Evolutionary conservation across 495 filamentous ascomycete genomes (phyloP).

Genomic region (Talaromyces liani): DNA sequence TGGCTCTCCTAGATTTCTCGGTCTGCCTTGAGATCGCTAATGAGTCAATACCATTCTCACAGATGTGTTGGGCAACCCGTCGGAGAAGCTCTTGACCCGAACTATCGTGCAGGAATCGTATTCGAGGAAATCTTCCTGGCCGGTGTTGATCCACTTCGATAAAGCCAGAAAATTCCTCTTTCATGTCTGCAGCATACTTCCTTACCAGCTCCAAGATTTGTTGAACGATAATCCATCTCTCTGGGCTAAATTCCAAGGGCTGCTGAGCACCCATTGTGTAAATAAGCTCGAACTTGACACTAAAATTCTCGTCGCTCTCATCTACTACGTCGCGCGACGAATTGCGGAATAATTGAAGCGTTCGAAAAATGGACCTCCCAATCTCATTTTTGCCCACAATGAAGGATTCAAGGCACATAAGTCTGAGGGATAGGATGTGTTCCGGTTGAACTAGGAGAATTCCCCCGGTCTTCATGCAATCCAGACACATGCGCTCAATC

Average conservation of each 20-base stretch:
- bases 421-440: slow-evolving; percentile 60
- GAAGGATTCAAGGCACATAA: slow-evolving; percentile 53
- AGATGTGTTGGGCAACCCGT: slow-evolving; percentile 11
- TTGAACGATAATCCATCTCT: slow-evolving; percentile 55
- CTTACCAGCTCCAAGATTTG: slow-evolving; percentile 41
- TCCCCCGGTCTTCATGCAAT: slow-evolving; percentile 43
- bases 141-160: slow-evolving; percentile 23
- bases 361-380: slow-evolving; percentile 27
- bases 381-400: slow-evolving; percentile 16
- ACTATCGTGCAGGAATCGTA: slow-evolving; percentile 14
- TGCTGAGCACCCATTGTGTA: slow-evolving; percentile 59
- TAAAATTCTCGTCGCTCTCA: slow-evolving; percentile 61
- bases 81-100: slow-evolving; percentile 7
- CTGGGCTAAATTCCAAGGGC: slow-evolving; percentile 46
- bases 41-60: slow-evolving; percentile 12
- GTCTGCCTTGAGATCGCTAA: slow-evolving; percentile 22
- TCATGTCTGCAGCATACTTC: slow-evolving; percentile 15
- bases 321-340: slow-evolving; percentile 51
- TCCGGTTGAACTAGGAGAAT: slow-evolving; percentile 61
- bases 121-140: slow-evolving; percentile 16
- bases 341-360: slow-evolving; percentile 33
- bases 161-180: slow-evolving; percentile 15
- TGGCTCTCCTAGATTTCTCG: slow-evolving; percentile 20
- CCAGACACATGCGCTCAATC: slow-evolving; percentile 17
- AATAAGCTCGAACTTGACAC: slow-evolving; percentile 52